phyloP scores from a whole-genome alignment of 2,329 filamentous ascomycete genomes.

The Monosporascus sp. region DNA sequence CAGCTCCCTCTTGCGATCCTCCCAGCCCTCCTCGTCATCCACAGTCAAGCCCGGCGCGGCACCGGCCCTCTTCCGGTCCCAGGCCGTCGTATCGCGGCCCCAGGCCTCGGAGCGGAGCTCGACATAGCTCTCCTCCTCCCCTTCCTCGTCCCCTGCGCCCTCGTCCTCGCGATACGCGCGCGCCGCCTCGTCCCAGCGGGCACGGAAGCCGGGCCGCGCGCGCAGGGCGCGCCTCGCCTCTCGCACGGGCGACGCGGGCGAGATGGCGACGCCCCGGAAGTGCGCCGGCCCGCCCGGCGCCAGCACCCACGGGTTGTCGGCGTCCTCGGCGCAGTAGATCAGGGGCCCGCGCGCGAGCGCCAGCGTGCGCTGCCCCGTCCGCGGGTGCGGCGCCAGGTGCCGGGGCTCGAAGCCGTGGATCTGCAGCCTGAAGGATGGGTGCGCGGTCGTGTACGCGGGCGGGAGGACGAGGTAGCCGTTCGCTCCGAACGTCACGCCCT shows the following conservation, averaged over 20 bases:
- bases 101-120: constrained; percentile 21
- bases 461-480: constrained; percentile 47
- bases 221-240: constrained; percentile 16
- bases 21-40: constrained; percentile 13
- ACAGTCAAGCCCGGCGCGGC: constrained; percentile 14
- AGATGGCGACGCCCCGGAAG: constrained; percentile 40
- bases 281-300: constrained; percentile 33
- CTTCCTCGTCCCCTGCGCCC: constrained; percentile 11
- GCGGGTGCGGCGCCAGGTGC: constrained; percentile 48
- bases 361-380: constrained; percentile 49
- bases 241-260: constrained; percentile 9
- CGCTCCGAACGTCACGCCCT: too few species aligned
- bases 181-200: constrained; percentile 18
- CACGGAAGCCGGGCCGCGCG: not conserved
- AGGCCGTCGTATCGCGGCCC: constrained; percentile 18
- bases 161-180: constrained; percentile 22
- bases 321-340: constrained; percentile 56
- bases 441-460: constrained; percentile 31
- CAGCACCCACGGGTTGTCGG: constrained; percentile 49
- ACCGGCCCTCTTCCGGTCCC: constrained; percentile 12
- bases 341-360: constrained; percentile 52
- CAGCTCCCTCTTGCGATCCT: constrained; percentile 26
- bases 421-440: constrained; percentile 39
- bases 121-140: constrained; percentile 21
- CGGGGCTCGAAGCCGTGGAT: constrained; percentile 42